phyloP scores from a whole-genome alignment of 2,329 filamentous ascomycete genomes.

The Aureobasidium melanogenum region DNA sequence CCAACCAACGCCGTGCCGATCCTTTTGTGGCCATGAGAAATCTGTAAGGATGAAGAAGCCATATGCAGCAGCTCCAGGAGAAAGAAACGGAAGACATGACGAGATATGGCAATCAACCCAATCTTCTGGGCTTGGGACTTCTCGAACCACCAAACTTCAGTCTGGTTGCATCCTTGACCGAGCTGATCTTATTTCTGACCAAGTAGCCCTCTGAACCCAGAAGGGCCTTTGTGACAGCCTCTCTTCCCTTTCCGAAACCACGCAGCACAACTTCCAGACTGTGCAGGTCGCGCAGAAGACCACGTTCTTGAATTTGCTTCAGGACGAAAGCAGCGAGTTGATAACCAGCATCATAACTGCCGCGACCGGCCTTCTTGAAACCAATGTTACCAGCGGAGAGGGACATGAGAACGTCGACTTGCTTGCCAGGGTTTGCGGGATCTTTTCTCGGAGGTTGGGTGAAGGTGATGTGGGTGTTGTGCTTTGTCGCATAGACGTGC shows the following conservation, averaged over 20 bases:
- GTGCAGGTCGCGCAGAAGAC: slow-evolving; percentile 65
- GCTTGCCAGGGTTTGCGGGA: slow-evolving; percentile 42
- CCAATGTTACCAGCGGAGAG: slow-evolving; percentile 80
- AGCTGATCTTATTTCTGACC: slow-evolving; percentile 64
- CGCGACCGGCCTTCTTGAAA: slow-evolving; percentile 74
- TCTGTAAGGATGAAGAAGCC: background rate
- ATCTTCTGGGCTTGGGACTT: slow-evolving; percentile 72
- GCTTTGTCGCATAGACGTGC: slow-evolving; percentile 77
- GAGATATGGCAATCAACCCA: slow-evolving; percentile 44
- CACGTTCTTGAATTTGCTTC: slow-evolving; percentile 73
- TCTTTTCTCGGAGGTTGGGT: slow-evolving; percentile 52
- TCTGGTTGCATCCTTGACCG: slow-evolving; percentile 76
- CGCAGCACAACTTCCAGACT: slow-evolving; percentile 71
- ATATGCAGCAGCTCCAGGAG: background rate
- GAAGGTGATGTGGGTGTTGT: slow-evolving; percentile 92
- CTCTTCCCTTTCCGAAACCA: slow-evolving; percentile 78
- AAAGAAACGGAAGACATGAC: background rate
- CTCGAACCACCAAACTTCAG: slow-evolving; percentile 94
- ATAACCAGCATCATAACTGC: slow-evolving; percentile 84
- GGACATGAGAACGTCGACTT: slow-evolving; percentile 61
- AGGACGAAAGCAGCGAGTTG: slow-evolving; percentile 80
- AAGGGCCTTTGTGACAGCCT: slow-evolving; percentile 82
- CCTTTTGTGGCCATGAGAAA: slow-evolving; percentile 1
- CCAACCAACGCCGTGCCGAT: slow-evolving; percentile 11
- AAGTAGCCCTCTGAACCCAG: slow-evolving; percentile 75